These are phyloP conservation scores for Crithidia thermophila DNA, from an alignment of 208 protist genomes.

Conservation along the genomic window DNA sequence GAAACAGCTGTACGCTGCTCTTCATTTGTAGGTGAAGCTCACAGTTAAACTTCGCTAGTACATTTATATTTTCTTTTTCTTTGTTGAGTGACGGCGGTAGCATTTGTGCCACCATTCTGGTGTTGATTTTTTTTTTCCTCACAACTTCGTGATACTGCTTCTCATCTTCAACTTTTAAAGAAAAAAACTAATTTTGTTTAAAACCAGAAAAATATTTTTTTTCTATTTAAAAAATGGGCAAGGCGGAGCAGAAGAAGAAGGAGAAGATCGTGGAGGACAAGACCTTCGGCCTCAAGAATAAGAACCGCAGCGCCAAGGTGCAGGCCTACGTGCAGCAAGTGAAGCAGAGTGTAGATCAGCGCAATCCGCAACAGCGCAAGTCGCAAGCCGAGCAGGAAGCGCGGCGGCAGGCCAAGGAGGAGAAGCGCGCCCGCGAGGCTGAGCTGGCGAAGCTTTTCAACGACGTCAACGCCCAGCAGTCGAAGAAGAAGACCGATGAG, in stretches of 20 bases:
- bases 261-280: constrained; percentile 93
- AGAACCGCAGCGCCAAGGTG: constrained; percentile 91
- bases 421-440: constrained; percentile 78
- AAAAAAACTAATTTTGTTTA: no score
- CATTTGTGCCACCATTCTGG: no score
- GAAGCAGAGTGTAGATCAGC: constrained; percentile 60
- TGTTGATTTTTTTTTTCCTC: no score
- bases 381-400: constrained; percentile 62
- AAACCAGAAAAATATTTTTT: no score
- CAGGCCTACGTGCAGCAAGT: constrained; percentile 88
- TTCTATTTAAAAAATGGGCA: constrained; percentile 36
- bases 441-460: constrained; percentile 88
- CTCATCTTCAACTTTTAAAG: no score
- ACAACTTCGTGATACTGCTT: no score
- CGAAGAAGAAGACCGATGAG: constrained; percentile 32
- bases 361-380: constrained; percentile 72
- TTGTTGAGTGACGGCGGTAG: no score
- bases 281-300: constrained; percentile 95
- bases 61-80: no score
- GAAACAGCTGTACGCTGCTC: no score
- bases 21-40: no score
- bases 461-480: constrained; percentile 50
- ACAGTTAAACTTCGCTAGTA: no score
- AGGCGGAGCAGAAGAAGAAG: constrained; percentile 85
- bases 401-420: constrained; percentile 68